These are phyloP conservation scores for Carex cristatella DNA, from an alignment of 176 grass and related monocot genomes.

Conservation along the genomic window DNA sequence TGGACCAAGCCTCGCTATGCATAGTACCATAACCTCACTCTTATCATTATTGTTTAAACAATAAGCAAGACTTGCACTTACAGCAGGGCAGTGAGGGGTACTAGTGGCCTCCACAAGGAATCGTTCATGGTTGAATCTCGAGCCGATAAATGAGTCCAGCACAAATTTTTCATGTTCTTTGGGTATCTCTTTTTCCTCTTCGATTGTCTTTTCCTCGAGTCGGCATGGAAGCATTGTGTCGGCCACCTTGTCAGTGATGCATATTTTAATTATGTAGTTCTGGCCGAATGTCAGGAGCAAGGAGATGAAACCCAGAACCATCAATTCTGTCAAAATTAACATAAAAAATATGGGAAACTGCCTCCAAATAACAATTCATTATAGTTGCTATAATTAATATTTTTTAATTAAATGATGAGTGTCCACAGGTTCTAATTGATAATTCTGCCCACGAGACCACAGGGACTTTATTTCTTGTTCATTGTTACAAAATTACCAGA, in stretches of 20 bases:
- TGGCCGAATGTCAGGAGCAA: conserved; percentile 80
- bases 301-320: conserved; percentile 96
- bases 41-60: not conserved
- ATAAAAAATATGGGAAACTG: not conserved
- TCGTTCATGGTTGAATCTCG: conserved; percentile 6
- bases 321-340: conserved; percentile 45
- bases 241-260: conserved; percentile 55
- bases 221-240: conserved; percentile 83
- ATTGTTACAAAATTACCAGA: not conserved
- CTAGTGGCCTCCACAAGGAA: conserved; percentile 31
- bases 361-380: not conserved
- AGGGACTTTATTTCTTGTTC: not conserved
- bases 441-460: not conserved
- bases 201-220: conserved; percentile 9
- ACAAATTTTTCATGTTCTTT: conserved; percentile 16
- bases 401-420: not conserved
- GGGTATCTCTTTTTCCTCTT: conserved; percentile 17
- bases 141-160: conserved; percentile 15
- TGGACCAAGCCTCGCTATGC: no score
- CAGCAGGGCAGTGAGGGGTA: conserved; percentile 43
- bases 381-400: not conserved
- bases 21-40: no score
- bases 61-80: not conserved
- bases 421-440: not conserved
- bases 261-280: conserved; percentile 78